Evolutionary conservation across 2,329 filamentous ascomycete species (phyloP).

Genomic region (Phialocephala sp.): DNA sequence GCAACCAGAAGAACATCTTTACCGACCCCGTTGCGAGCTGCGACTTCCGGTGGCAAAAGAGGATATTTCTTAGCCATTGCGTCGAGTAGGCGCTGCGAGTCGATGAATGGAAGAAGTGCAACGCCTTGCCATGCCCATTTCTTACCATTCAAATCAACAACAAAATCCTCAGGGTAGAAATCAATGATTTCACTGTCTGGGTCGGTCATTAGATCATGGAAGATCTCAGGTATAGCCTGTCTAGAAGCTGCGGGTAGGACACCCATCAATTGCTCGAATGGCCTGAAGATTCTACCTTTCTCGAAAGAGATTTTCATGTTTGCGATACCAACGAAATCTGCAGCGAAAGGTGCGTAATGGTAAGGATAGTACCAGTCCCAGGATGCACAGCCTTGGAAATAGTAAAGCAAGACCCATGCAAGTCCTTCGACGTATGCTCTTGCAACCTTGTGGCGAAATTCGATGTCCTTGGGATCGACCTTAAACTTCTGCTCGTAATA

Average conservation of each 20-base stretch:
- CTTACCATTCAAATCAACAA: conserved; percentile 93
- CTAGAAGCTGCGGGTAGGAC: conserved; percentile 93
- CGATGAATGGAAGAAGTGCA: conserved; percentile 92
- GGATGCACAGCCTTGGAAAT: conserved; percentile 96
- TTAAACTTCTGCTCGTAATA: conserved; percentile 98
- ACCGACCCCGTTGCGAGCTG: conserved; percentile 77
- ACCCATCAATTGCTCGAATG: conserved; percentile 98
- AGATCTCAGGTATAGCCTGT: conserved; percentile 85
- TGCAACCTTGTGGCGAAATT: conserved; percentile 88
- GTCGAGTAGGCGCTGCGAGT: conserved; percentile 81
- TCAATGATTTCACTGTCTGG: conserved; percentile 91
- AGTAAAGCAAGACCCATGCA: conserved; percentile 94
- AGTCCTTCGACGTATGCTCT: conserved; percentile 93
- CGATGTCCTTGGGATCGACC: conserved; percentile 78
- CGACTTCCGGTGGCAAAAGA: conserved; percentile 76
- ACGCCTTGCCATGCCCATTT: conserved; percentile 99
- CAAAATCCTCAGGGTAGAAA: conserved; percentile 95
- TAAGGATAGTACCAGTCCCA: conserved; percentile 99
- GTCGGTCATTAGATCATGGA: conserved; percentile 89
- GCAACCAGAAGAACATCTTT: conserved; percentile 84
- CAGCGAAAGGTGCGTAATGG: conserved; percentile 96
- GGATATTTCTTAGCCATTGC: conserved; percentile 87
- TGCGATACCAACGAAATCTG: conserved; percentile 85
- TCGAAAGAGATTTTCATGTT: conserved; percentile 82
- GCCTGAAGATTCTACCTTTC: conserved; percentile 83